Evolutionary conservation across 306 rosid species (phyloP).

Genomic region (Cicer arietinum): DNA sequence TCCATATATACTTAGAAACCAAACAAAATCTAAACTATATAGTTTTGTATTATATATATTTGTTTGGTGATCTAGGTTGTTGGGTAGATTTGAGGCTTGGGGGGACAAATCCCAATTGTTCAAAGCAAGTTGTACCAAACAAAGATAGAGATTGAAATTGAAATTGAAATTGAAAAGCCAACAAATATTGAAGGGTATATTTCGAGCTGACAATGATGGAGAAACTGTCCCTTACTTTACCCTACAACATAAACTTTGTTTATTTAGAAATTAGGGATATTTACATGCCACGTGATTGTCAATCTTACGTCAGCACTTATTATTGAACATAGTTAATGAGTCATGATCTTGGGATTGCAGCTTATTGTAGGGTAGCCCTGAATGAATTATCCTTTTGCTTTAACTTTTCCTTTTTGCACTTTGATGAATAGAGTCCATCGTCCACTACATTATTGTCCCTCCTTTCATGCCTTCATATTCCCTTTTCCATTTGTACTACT

Average conservation of each 20-base stretch:
- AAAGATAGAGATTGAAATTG: conserved; percentile 58
- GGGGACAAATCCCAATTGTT: conserved; percentile 42
- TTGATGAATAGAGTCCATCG: conserved; percentile 52
- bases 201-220: conserved; percentile 74
- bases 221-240: conserved; percentile 89
- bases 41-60: neutral
- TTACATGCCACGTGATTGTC: conserved; percentile 59
- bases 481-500: conserved; percentile 39
- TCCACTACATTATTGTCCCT: conserved; percentile 52
- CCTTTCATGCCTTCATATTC: conserved; percentile 41
- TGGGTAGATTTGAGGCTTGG: conserved; percentile 44
- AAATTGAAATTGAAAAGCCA: conserved; percentile 58
- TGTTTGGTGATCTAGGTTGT: conserved; percentile 29
- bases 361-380: conserved; percentile 44
- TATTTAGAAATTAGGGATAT: conserved; percentile 47
- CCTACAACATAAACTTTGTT: conserved; percentile 57
- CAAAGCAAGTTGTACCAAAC: conserved; percentile 50
- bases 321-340: conserved; percentile 31
- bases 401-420: conserved; percentile 67
- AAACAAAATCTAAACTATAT: conserved; percentile 34
- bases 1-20: neutral
- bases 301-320: conserved; percentile 56
- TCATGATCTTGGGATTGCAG: conserved; percentile 66
- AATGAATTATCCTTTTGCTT: conserved; percentile 55
- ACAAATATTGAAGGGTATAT: conserved; percentile 52